A percentile compares a stretch with the other conserved stretches of the same genome.
These are phyloP conservation scores for Starmerella bombi DNA, from an alignment of 805 yeast genomes.

Conservation along the genomic window DNA sequence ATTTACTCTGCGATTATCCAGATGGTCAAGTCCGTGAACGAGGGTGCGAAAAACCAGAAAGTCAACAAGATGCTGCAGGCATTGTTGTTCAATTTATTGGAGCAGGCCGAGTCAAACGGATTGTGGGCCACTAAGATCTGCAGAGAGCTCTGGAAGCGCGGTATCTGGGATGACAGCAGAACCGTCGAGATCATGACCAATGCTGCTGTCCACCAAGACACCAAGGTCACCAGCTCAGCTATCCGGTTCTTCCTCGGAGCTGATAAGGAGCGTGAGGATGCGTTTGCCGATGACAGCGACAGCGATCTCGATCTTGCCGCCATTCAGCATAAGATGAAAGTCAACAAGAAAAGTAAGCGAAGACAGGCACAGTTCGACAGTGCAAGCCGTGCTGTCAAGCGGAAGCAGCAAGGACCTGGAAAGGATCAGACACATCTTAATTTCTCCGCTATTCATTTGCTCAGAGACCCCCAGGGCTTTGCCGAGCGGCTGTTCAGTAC, in stretches of 20 bases:
- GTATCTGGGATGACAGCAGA: conserved; percentile 95
- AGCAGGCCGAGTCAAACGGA: conserved; percentile 70
- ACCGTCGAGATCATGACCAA: conserved; percentile 97
- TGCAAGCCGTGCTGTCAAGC: conserved; percentile 57
- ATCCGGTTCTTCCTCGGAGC: conserved; percentile 87
- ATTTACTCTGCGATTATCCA: conserved; percentile 69
- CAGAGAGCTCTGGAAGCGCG: conserved; percentile 93
- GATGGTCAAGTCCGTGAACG: conserved; percentile 66
- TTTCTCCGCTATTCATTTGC: conserved; percentile 85
- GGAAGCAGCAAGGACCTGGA: conserved; percentile 34
- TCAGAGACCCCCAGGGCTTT: conserved; percentile 96
- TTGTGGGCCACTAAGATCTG: conserved; percentile 94
- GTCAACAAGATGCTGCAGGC: conserved; percentile 87
- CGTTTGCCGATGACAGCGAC: conserved; percentile 62
- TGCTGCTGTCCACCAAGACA: conserved; percentile 79
- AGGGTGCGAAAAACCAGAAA: conserved; percentile 81
- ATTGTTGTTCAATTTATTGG: conserved; percentile 70
- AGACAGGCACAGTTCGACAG: conserved; percentile 66
- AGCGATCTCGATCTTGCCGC: conserved; percentile 50
- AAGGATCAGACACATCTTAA: conserved; percentile 61
- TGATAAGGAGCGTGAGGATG: conserved; percentile 83
- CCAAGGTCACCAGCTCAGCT: conserved; percentile 80
- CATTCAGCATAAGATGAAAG: conserved; percentile 64
- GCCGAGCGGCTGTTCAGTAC: conserved; percentile 69
- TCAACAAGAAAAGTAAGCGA: conserved; percentile 70